Percentiles rank a stretch among this genome's conserved stretches.
Conservation (phyloP, 2,329 filamentous ascomycete genomes). For the Arthrobotrys entomopaga region DNA sequence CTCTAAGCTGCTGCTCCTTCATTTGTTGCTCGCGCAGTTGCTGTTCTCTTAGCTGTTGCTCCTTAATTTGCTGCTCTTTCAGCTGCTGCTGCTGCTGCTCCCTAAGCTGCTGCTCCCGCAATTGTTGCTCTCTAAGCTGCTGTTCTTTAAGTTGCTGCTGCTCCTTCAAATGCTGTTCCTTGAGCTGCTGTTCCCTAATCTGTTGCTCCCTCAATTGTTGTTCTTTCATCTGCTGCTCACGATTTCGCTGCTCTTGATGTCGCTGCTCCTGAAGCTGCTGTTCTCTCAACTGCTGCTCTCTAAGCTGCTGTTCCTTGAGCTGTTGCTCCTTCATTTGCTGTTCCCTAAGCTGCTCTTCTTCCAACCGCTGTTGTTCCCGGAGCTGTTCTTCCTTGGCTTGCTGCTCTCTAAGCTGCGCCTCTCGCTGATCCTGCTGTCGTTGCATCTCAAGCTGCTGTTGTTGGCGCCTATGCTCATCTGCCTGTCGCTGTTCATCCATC, state of each 20-base stretch:
- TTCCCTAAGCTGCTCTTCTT: conserved; percentile 34
- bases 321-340: conserved; percentile 25
- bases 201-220: conserved; percentile 26
- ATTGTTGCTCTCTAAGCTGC: conserved; percentile 32
- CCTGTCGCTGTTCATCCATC: conserved; percentile 51
- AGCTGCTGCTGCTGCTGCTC: conserved; percentile 48
- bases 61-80: conserved; percentile 31
- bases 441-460: conserved; percentile 44
- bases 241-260: conserved; percentile 26
- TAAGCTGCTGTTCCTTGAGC: conserved; percentile 34
- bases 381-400: conserved; percentile 24
- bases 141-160: conserved; percentile 36
- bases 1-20: conserved; percentile 25
- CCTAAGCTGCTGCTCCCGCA: conserved; percentile 25
- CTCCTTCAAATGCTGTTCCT: conserved; percentile 27
- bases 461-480: conserved; percentile 42
- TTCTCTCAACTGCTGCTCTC: conserved; percentile 38
- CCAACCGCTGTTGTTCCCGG: conserved; percentile 31
- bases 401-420: conserved; percentile 30
- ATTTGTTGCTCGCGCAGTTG: conserved; percentile 32
- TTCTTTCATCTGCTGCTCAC: conserved; percentile 22
- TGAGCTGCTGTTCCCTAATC: conserved; percentile 21
- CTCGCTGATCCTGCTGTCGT: conserved; percentile 30
- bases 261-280: conserved; percentile 26
- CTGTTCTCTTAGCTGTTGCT: conserved; percentile 46